A percentile compares a stretch with the other conserved stretches of the same genome.
Evolutionary conservation across 768 basidiomycete species (phyloP).

Genomic region (Termitomyces sp.): DNA sequence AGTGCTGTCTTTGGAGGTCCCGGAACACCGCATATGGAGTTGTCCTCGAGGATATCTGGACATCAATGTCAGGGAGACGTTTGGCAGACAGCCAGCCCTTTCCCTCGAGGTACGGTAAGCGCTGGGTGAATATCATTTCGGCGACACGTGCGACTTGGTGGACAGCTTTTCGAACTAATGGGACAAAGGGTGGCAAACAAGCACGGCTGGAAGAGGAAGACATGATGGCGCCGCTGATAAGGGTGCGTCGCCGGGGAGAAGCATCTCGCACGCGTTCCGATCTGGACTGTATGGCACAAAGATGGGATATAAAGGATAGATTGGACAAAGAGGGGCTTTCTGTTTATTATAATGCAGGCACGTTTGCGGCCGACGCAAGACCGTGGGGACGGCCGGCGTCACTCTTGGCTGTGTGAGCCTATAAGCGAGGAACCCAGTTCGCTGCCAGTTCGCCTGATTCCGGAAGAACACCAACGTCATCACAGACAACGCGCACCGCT

Average conservation of each 20-base stretch:
- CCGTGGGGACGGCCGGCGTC: slow-evolving; percentile 15
- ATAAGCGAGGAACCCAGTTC: slow-evolving; percentile 46
- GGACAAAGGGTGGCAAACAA: slow-evolving; percentile 6
- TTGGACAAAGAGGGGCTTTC: slow-evolving; percentile 15
- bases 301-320: slow-evolving; percentile 32
- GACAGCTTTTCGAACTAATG: not conserved
- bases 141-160: not conserved
- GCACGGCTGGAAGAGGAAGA: not conserved
- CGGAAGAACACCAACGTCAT: slow-evolving; percentile 45
- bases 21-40: not conserved
- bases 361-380: slow-evolving; percentile 30
- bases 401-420: slow-evolving; percentile 36
- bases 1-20: not conserved
- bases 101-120: not conserved
- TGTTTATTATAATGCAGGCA: slow-evolving; percentile 32
- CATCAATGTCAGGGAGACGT: slow-evolving; percentile 6
- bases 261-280: slow-evolving; percentile 12
- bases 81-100: slow-evolving; percentile 3
- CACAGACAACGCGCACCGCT: slow-evolving; percentile 47
- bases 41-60: not conserved
- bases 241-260: slow-evolving; percentile 14
- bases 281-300: slow-evolving; percentile 19
- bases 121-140: too few relatives aligned
- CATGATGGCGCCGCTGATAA: slow-evolving; percentile 27
- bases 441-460: slow-evolving; percentile 24